Percentiles rank a stretch among this genome's conserved stretches.
Conservation (phyloP, 805 yeast species). For the Scheffersomyces spartinae region DNA sequence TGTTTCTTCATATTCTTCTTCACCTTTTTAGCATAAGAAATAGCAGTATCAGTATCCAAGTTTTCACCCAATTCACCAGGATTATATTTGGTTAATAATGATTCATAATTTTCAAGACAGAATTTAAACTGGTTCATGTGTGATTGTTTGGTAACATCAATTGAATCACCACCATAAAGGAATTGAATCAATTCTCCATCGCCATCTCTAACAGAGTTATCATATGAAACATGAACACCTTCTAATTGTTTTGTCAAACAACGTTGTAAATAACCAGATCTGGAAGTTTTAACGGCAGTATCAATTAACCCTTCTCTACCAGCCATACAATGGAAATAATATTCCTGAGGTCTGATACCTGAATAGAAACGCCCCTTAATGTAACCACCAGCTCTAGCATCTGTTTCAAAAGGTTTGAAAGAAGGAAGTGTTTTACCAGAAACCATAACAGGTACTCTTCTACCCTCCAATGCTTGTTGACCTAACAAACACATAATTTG, state of each 20-base stretch:
- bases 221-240: constrained; percentile 91
- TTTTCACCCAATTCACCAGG: constrained; percentile 63
- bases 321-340: constrained; percentile 99
- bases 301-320: constrained; percentile 99
- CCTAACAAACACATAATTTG: constrained; percentile 99
- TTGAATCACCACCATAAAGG: constrained; percentile 94
- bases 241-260: constrained; percentile 96
- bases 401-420: constrained; percentile 92
- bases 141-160: constrained; percentile 90
- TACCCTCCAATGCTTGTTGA: constrained; percentile 98
- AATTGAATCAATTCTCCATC: constrained; percentile 93
- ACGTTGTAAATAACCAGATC: constrained; percentile 97
- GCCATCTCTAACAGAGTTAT: constrained; percentile 88
- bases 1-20: constrained; percentile 62
- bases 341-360: constrained; percentile 96
- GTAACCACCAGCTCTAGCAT: constrained; percentile 97
- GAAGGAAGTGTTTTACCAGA: constrained; percentile 96
- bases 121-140: constrained; percentile 89
- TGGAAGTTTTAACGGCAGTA: constrained; percentile 97
- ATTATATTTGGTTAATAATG: constrained; percentile 75
- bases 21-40: constrained; percentile 70
- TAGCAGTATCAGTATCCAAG: constrained; percentile 77
- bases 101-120: constrained; percentile 84
- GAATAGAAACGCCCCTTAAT: constrained; percentile 95
- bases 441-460: constrained; percentile 99